Evolutionary conservation across 345 rosid species (phyloP), one percentile per base, ranked within the genome.

Genomic region (Capsella bursapastoris): DNA sequence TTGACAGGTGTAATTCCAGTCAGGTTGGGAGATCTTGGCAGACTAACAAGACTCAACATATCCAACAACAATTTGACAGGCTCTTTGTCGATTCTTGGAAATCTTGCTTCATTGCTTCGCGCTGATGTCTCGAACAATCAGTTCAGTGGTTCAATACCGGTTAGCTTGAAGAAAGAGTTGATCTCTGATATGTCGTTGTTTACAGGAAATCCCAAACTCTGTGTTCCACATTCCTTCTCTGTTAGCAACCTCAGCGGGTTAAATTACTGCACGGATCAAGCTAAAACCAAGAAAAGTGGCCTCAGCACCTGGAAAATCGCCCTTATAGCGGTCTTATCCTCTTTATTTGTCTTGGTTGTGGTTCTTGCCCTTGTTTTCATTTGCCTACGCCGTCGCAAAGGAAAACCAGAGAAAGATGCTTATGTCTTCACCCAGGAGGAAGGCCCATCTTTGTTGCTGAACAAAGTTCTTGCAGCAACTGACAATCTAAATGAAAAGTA

Each of bases 31-130:
- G 28, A 52, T 45, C 76, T 93, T 75, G 64, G 43, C 70, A 78
- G 44, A 72, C 82, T 93, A 11, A 79, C 80, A 68, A 67, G 13
- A 44, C 82, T 92, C 71, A 89, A 92, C 69, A 18, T 90, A 52
- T 88, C 98, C 28, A 50, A 71, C 82, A 92, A 92, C 79, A 85
- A 83, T 40, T 82, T 92, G 68, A 82, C 86, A 0, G 98, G 98
- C 55, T 68, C 78, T 68, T 57, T 92, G 70, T 76, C 66, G 0
- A 68, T 82, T 59, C 85, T 92, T 7, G 75, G 58, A 58, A 53
- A 68, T 40, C 83, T 84, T 28, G 60, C 15, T 27, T 66, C 93
- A 0, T 78, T 90, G 65, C 35, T 82, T 6, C 74, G 66, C 44
- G 57, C 83, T 68, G 87, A 90, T 72, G 64, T 93, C 67, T 90